Base-by-base conservation (phyloP, 371 early-diverging fungal genomes). In the Parasitella parasitica region DNA sequence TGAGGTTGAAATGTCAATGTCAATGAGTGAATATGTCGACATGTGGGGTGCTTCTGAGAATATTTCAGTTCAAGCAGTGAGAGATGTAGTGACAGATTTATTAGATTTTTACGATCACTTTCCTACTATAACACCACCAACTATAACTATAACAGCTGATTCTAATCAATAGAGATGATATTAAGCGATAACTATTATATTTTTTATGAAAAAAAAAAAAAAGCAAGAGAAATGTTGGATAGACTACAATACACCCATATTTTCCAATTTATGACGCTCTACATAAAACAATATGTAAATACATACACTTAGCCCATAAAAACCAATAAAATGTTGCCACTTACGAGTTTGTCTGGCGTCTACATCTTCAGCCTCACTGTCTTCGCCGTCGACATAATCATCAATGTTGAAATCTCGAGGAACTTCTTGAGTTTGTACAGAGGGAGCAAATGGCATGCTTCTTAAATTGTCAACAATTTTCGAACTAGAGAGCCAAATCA, bases 401-500 rank as follows among this genome's bases (percentile, higher is more conserved):
- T 80, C 81, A 48, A 68, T 30, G 50, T 77, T 72, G 30, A 80
- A 74, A 60, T 80, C 81, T 39, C 75, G 48, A n/a, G 81, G 81
- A 18, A 80, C 81, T 57, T 79, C 78, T 49, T 93, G 93, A 82
- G 96, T 89, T 73, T 97, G 97, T 30, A 97, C 99, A 48, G 96
- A 94, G 0, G 99, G 99, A 1, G 97, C 97, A 64, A 88, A 90
- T 24, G 89, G 86, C 55, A 98, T 80, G 54, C 86, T 73, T 36
- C 95, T 85, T 60, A 99, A 75, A 68, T 97, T 95, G 54, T 99
- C 99, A 53, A 91, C 75, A 36, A 99, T 91, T 50, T 86, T 88
- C 7, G 84, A 69, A 24, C 90, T 89, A 59, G 28, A 36, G 13
- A 22, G n/a, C 5, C n/a, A 43, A 20, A 20, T 41, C 7, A 41